Conservation (phyloP, 1,139 yeast genomes). For the Debaryomyces fabryi region DNA sequence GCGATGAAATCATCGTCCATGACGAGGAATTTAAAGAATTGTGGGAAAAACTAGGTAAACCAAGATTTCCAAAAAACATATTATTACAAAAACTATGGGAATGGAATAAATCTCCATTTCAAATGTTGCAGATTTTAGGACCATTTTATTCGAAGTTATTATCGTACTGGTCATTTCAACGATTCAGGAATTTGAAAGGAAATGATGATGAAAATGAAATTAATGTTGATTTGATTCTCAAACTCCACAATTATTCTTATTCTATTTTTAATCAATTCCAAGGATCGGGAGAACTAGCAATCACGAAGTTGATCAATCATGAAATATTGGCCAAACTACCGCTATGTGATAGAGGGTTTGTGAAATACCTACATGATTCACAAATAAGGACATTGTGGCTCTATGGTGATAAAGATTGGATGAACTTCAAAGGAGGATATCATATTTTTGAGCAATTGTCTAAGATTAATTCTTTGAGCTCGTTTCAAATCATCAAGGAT, state of each 20-base stretch:
- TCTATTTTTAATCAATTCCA: constrained; percentile 49
- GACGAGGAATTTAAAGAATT: constrained; percentile 26
- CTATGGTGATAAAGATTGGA: constrained; percentile 52
- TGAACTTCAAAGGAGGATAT: constrained; percentile 46
- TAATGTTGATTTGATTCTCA: constrained; percentile 31
- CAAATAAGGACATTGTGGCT: constrained; percentile 36
- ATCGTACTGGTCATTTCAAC: constrained; percentile 46
- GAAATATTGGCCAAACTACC: constrained; percentile 46
- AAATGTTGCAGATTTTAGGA: constrained; percentile 39
- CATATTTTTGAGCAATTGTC: constrained; percentile 32
- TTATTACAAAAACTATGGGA: constrained; percentile 41
- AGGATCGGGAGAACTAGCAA: constrained; percentile 50
- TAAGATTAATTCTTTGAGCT: constrained; percentile 18
- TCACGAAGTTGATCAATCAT: constrained; percentile 43
- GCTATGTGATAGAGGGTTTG: constrained; percentile 44
- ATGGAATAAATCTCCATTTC: constrained; percentile 45
- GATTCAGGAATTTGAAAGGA: constrained; percentile 38
- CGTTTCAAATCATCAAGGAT: constrained; percentile 29
- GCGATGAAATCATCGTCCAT: constrained; percentile 16
- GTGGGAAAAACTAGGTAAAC: constrained; percentile 42
- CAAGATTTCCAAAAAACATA: constrained; percentile 42
- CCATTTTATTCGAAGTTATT: constrained; percentile 46
- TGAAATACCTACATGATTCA: constrained; percentile 29
- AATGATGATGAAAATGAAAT: constrained; percentile 16
- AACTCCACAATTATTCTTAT: constrained; percentile 45